These are phyloP conservation scores for Diacronema lutheri DNA, from an alignment of 78 protist genomes.

Conservation along the genomic window DNA sequence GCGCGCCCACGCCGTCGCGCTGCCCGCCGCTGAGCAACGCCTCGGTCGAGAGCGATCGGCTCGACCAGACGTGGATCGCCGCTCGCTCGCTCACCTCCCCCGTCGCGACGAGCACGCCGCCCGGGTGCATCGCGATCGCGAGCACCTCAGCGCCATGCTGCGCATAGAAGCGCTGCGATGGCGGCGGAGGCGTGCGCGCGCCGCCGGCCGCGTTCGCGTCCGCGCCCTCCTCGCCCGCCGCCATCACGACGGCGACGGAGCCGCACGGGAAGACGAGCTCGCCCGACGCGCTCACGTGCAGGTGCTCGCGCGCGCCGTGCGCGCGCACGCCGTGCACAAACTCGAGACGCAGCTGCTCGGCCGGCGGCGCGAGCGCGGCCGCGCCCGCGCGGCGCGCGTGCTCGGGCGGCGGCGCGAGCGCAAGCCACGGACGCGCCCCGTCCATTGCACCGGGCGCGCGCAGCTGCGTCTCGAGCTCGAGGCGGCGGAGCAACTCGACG, in stretches of 20 bases:
- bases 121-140: conserved; percentile 14
- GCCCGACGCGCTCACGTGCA: not conserved
- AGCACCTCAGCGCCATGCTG: not conserved
- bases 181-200: not conserved
- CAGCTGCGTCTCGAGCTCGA: not conserved
- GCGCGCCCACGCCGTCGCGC: not conserved
- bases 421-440: not conserved
- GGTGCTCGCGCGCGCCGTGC: not conserved
- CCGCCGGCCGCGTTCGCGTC: too few relatives aligned
- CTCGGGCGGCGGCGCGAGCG: not conserved
- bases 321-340: conserved; percentile 11
- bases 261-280: not conserved
- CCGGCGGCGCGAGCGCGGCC: not conserved
- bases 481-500: not conserved
- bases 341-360: not conserved
- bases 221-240: not conserved
- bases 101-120: not conserved
- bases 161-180: not conserved
- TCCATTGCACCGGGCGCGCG: not conserved
- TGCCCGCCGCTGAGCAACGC: not conserved
- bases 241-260: not conserved
- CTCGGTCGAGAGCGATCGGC: not conserved
- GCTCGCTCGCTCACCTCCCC: not conserved
- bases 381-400: not conserved
- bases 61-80: not conserved